Base-by-base conservation (phyloP, 495 filamentous ascomycete species). In the Mytilinidion resinicola region DNA sequence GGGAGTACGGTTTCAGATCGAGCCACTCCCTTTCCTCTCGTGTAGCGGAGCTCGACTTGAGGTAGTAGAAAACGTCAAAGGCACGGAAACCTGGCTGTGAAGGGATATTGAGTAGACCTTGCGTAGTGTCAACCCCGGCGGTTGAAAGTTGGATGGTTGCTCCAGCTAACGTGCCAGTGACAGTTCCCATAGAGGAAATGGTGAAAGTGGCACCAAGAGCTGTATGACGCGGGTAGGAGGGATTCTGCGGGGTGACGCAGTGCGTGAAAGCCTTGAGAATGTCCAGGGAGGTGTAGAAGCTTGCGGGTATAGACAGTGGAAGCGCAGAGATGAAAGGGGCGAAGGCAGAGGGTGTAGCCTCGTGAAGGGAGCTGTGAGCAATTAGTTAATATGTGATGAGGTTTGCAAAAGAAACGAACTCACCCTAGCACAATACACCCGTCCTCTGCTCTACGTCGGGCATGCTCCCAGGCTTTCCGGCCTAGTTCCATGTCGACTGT, bases 31-130 rank as follows among this genome's bases (percentile, higher is more conserved):
- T 80, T 74, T 98, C 93, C 0, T 90, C 90, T 1, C 86, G 87
- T 1, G 91, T 95, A 0, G 93, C 95, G 12, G 89, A 85, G 30
- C 87, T 89, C 0, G 91, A 95, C 20, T 96, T 78, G 3, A 98
- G 82, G 63, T 96, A 97, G 74, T 98, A 98, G 71, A 97, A 98
- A 30, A 91, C 95, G 68, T 98, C 91, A 65, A 97, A 98, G n/a
- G 92, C 93, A 56, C 93, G 85, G 68, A 88, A 90, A 19, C 95
- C 93, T 7, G 82, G 57, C 67, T 95, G 84, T 0, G 82, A 70
- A 0, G 93, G 89, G 25, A 97, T 81, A 38, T 90, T 83, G 30
- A 97, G 78, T 20, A 98, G 77, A 20, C 93, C 93, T 57, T 84
- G 83, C 10, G 77, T 71, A 8, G 91, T 91, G 70, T 97, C 89